Evolutionary conservation across 2,329 filamentous ascomycete genomes (phyloP).

Genomic region (Aspergillus eucalypticola): DNA sequence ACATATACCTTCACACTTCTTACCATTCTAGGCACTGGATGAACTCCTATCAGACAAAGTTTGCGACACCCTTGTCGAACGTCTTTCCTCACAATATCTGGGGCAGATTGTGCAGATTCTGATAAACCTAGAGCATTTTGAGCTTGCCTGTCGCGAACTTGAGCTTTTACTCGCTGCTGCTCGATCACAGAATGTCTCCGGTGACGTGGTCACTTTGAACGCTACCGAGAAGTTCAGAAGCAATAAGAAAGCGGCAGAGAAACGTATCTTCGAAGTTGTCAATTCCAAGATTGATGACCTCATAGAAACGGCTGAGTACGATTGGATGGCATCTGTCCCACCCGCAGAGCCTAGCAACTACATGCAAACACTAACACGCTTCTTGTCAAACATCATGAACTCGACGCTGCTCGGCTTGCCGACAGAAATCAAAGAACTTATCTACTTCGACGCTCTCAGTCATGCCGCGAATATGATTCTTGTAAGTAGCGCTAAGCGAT

Average conservation of each 20-base stretch:
- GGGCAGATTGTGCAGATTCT: slow-evolving; percentile 98
- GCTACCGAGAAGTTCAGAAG: slow-evolving; percentile 84
- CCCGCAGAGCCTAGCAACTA: slow-evolving; percentile 81
- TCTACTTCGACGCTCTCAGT: slow-evolving; percentile 93
- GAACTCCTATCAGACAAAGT: slow-evolving; percentile 91
- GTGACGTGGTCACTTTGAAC: slow-evolving; percentile 73
- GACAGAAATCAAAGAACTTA: slow-evolving; percentile 92
- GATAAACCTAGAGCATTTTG: slow-evolving; percentile 96
- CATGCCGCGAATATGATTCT: slow-evolving; percentile 87
- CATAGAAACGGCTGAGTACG: slow-evolving; percentile 95
- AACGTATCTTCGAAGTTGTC: slow-evolving; percentile 96
- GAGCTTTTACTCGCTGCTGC: slow-evolving; percentile 84
- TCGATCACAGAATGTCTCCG: slow-evolving; percentile 74
- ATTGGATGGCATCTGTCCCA: slow-evolving; percentile 69
- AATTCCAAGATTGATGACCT: slow-evolving; percentile 99
- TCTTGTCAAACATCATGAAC: slow-evolving; percentile 94
- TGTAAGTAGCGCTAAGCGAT: slow-evolving; percentile 47
- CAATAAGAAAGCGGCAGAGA: slow-evolving; percentile 94
- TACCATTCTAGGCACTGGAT: slow-evolving; percentile 70
- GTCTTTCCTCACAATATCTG: slow-evolving; percentile 86
- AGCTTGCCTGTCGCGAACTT: slow-evolving; percentile 85
- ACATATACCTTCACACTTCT: slow-evolving; percentile 11
- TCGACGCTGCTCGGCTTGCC: slow-evolving; percentile 91
- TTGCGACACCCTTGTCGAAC: slow-evolving; percentile 83
- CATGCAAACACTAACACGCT: slow-evolving; percentile 91